Conservation (phyloP, 768 basidiomycete genomes). For the Mycena galopus region DNA sequence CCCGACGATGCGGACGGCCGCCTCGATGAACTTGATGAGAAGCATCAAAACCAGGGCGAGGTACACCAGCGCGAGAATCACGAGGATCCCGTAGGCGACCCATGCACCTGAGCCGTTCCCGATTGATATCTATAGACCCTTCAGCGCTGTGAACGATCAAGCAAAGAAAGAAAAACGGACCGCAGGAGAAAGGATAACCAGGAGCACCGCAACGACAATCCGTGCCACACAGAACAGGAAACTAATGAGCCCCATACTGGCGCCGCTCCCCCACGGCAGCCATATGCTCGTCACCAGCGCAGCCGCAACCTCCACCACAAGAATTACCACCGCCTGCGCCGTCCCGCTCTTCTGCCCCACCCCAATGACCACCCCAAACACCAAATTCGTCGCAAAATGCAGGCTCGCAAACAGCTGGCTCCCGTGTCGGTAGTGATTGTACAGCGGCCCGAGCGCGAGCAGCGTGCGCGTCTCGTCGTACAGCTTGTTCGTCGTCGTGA, state of each 20-base stretch:
- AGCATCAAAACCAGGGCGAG: constrained; percentile 87
- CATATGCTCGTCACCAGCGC: constrained; percentile 93
- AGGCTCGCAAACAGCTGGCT: constrained; percentile 90
- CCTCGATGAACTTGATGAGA: constrained; percentile 87
- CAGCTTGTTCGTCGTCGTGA: constrained; percentile 88
- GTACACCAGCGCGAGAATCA: constrained; percentile 87
- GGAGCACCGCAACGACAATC: constrained; percentile 89
- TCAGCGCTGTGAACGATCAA: constrained; percentile 22
- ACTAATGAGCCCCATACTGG: constrained; percentile 96
- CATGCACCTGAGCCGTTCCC: constrained; percentile 86
- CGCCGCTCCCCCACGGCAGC: constrained; percentile 97
- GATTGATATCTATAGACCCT: constrained; percentile 78
- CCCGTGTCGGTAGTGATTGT: constrained; percentile 94
- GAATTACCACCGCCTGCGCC: constrained; percentile 90
- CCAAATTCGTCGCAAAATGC: constrained; percentile 85
- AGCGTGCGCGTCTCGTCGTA: constrained; percentile 96
- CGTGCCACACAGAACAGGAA: constrained; percentile 94
- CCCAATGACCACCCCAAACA: constrained; percentile 88
- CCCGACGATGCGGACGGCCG: constrained; percentile 80
- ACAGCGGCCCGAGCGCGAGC: constrained; percentile 90
- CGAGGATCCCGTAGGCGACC: constrained; percentile 93
- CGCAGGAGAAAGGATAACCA: constrained; percentile 90
- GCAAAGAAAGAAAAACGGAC: constrained; percentile 61
- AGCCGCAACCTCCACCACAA: constrained; percentile 89
- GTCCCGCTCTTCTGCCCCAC: constrained; percentile 92